Percentiles rank a stretch among this genome's conserved stretches.
phyloP scores from a whole-genome alignment of 2,329 filamentous ascomycete species.

The Parafenestella ontariensis region DNA sequence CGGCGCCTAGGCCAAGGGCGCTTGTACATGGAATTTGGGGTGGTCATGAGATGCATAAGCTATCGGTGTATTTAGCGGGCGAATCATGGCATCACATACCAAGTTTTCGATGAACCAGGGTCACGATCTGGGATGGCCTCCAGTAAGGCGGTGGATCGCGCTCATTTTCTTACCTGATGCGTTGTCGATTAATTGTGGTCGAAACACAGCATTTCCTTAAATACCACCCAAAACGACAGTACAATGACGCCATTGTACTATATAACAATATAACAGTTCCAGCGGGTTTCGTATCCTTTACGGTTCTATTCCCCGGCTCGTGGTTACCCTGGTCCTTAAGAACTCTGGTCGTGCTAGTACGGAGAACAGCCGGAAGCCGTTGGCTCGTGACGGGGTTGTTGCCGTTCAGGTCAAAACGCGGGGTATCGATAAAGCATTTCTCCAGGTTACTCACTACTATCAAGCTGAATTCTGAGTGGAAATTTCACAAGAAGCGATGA shows the following conservation, averaged over 20 bases:
- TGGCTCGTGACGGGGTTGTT: conserved; percentile 14
- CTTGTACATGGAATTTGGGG: neutral
- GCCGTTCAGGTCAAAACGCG: conserved; percentile 18
- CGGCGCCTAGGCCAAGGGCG: conserved; percentile 11
- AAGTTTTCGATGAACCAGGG: neutral
- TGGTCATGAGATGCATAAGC: conserved; percentile 10
- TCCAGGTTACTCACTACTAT: conserved; percentile 3
- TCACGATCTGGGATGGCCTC: neutral
- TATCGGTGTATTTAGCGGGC: conserved; percentile 6
- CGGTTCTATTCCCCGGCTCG: neutral
- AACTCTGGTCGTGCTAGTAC: conserved; percentile 1
- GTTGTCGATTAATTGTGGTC: neutral
- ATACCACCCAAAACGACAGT: neutral
- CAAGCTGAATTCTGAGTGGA: neutral
- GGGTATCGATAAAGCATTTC: conserved; percentile 14
- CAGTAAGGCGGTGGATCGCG: neutral
- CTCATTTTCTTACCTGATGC: neutral
- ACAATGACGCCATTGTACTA: neutral
- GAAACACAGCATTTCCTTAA: neutral
- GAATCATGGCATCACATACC: conserved; percentile 4
- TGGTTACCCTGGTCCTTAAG: conserved; percentile 5
- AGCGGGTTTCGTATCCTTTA: neutral
- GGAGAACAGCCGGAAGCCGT: conserved; percentile 15
- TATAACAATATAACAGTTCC: neutral
- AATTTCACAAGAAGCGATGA: neutral